Conservation (phyloP, 73 alveolate genomes). For the Symbiodinium pilosum region DNA sequence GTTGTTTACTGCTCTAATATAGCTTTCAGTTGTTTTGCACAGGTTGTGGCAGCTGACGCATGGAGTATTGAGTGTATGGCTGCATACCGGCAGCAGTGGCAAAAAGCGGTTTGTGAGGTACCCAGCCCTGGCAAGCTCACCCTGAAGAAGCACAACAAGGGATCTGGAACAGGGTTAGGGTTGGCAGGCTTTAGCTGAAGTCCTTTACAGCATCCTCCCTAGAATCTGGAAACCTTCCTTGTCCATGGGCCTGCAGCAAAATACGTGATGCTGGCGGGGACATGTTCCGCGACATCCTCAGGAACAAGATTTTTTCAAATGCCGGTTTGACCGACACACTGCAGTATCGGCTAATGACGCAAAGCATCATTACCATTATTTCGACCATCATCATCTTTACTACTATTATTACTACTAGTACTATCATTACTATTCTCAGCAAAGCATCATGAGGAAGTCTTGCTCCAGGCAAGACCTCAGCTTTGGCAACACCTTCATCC, state of each 20-base stretch:
- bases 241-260: slow-evolving; percentile 24
- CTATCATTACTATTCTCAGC: not conserved
- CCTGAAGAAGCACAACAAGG: too few species aligned
- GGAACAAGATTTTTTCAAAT: too few species aligned
- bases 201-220: not conserved
- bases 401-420: too few species aligned
- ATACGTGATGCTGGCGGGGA: slow-evolving; percentile 29
- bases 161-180: too few species aligned
- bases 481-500: not conserved
- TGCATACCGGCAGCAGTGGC: not conserved
- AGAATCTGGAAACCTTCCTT: not conserved
- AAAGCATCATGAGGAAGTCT: slow-evolving; percentile 43
- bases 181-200: not conserved
- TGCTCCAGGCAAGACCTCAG: slow-evolving; percentile 42
- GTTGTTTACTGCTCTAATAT: too few species aligned
- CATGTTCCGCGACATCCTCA: slow-evolving; percentile 9
- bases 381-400: too few species aligned
- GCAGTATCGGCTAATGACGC: not conserved
- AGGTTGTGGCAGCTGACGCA: too few species aligned
- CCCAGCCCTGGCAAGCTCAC: too few species aligned
- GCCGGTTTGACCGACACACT: not conserved
- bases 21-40: too few species aligned
- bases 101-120: not conserved
- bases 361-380: too few species aligned
- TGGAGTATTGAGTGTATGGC: too few species aligned